Conservation (phyloP, 129 eudicot species). For the Ambrosia trifida region DNA sequence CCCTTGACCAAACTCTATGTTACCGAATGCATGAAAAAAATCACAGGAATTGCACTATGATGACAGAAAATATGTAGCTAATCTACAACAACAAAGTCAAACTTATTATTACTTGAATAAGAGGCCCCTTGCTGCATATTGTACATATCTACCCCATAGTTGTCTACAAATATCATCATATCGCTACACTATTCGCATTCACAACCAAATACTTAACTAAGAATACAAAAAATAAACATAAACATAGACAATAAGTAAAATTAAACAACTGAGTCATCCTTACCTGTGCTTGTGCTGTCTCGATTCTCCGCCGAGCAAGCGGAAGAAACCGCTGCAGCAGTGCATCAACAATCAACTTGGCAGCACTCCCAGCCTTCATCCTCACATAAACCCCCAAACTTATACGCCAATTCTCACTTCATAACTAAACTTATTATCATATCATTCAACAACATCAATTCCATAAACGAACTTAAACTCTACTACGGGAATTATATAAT, state of each 20-base stretch:
- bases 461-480: constrained; percentile 24
- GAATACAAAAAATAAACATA: constrained; percentile 15
- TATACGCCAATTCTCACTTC: constrained; percentile 30
- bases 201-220: constrained; percentile 12
- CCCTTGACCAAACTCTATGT: background rate
- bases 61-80: background rate
- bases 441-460: constrained; percentile 13
- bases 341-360: constrained; percentile 95
- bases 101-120: background rate
- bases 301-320: constrained; percentile 96
- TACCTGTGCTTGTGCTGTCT: constrained; percentile 99
- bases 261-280: background rate
- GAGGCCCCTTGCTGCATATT: constrained; percentile 8
- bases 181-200: background rate
- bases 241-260: background rate
- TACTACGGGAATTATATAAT: background rate
- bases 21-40: background rate
- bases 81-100: background rate
- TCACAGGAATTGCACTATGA: background rate
- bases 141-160: constrained; percentile 16
- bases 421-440: constrained; percentile 32
- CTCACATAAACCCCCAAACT: constrained; percentile 32
- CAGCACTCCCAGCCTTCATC: constrained; percentile 98
- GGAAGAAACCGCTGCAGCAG: constrained; percentile 95
- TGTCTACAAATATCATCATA: no score